Percentiles rank a stretch among this genome's conserved stretches.
phyloP scores from a whole-genome alignment of 192 early-diverging fungal species.

The Allomyces macrogynus region DNA sequence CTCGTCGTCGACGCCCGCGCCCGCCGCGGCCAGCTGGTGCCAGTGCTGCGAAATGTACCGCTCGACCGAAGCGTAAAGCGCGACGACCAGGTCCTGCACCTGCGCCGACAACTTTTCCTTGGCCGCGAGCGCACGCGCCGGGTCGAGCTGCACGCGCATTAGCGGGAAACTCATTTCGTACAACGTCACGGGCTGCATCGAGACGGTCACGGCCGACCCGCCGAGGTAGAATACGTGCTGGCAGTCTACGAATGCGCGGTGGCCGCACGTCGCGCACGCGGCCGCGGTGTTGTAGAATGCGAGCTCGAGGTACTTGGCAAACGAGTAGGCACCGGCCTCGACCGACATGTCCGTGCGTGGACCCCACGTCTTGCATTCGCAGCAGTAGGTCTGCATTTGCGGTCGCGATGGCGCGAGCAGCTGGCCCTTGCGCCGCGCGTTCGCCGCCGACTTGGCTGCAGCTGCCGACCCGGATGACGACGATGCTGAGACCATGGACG shows the following conservation, averaged over 20 bases:
- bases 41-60: not conserved
- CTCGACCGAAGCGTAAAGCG: slow-evolving; percentile 24
- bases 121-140: slow-evolving; percentile 8
- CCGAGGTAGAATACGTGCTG: slow-evolving; percentile 41
- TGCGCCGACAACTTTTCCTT: slow-evolving; percentile 17
- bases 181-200: slow-evolving; percentile 47
- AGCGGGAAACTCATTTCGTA: slow-evolving; percentile 54
- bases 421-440: not conserved
- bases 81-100: slow-evolving; percentile 13
- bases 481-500: too few species aligned
- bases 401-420: not conserved
- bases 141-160: slow-evolving; percentile 32
- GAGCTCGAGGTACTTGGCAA: slow-evolving; percentile 90
- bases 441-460: not conserved
- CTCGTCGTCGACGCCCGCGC: too few species aligned
- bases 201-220: slow-evolving; percentile 56
- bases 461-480: too few species aligned
- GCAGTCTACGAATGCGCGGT: not conserved
- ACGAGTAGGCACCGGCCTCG: slow-evolving; percentile 81
- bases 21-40: not conserved
- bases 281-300: slow-evolving; percentile 54
- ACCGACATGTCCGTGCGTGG: slow-evolving; percentile 62
- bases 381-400: slow-evolving; percentile 29
- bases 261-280: not conserved
- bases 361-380: slow-evolving; percentile 53